A percentile compares a stretch with the other conserved stretches of the same genome.
Conservation (phyloP, 1,284 basidiomycete genomes). For the Ceratorhiza oryzae-sativae region DNA sequence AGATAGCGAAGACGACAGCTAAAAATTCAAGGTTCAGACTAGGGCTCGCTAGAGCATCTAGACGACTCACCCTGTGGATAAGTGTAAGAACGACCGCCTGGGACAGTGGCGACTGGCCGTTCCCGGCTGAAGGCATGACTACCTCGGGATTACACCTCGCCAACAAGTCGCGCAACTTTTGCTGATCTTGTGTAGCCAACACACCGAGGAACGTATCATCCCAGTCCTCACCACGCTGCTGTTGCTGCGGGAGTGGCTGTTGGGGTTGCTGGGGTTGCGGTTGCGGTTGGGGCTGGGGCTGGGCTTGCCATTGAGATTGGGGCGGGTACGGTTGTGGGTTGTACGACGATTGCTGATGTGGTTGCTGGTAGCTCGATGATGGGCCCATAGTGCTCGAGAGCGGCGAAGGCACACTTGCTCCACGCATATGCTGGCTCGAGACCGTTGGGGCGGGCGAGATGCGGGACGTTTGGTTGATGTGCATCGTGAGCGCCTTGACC, state of each 20-base stretch:
- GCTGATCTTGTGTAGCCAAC: slow-evolving; percentile 71
- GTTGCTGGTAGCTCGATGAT: slow-evolving; percentile 14
- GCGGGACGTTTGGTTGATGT: slow-evolving; percentile 47
- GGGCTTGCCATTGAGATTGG: slow-evolving; percentile 56
- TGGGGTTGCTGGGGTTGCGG: slow-evolving; percentile 16
- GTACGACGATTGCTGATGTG: slow-evolving; percentile 20
- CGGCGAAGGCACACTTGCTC: slow-evolving; percentile 37
- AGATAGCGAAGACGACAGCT: slow-evolving; percentile 74
- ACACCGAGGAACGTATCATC: slow-evolving; percentile 79
- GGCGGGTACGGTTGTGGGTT: slow-evolving; percentile 48
- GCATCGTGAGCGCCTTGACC: slow-evolving; percentile 75
- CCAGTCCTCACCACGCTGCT: slow-evolving; percentile 67
- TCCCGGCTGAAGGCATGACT: slow-evolving; percentile 68
- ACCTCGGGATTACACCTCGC: slow-evolving; percentile 75
- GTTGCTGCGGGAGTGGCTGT: slow-evolving; percentile 33
- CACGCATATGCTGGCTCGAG: slow-evolving; percentile 34
- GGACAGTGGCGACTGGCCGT: slow-evolving; percentile 67
- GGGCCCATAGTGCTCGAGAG: slow-evolving; percentile 14
- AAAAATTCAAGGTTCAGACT: slow-evolving; percentile 37
- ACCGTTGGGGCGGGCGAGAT: slow-evolving; percentile 37
- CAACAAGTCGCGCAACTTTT: slow-evolving; percentile 74
- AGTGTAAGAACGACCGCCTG: slow-evolving; percentile 82
- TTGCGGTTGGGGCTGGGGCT: slow-evolving; percentile 18
- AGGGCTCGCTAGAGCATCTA: background rate
- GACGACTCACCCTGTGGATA: slow-evolving; percentile 70